Evolutionary conservation across 257 asterid genomes (phyloP), one percentile per base, ranked within the genome.

Genomic region (Paraleonurus japonicus): DNA sequence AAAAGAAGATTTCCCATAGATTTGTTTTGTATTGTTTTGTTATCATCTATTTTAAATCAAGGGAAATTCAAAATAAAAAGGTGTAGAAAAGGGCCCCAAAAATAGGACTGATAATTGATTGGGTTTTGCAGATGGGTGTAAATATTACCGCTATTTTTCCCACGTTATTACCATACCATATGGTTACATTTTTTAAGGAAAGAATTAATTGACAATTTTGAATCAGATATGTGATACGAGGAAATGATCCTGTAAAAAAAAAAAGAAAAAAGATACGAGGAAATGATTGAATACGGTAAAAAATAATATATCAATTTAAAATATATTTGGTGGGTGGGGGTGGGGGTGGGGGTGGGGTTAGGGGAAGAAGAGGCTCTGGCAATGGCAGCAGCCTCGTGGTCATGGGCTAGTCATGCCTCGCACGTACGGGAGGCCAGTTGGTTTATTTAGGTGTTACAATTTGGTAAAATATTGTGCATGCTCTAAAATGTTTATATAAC

Each of bases 331-430:
- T 22, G 79, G 11, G 16, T 48, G 20, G 8, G 0, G 1, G 63
- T 70, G 62, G 33, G 53, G 17, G 27, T 9, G 54, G 15, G 26
- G 64, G 27, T 4, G 0, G 3, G 62, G 72, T 55, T 43, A 45
- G 17, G 35, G 74, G 63, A 69, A 61, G 68, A 62, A 71, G 13
- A 69, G 64, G 80, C 76, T 60, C 33, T 54, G 61, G 65, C 43
- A 6, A 19, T 57, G 37, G 45, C 63, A 70, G 72, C 79, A 71
- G 54, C 61, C 81, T 74, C 39, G 78, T 62, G 78, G 55, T 41
- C 48, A 41, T 11, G 48, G 48, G 16, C n/a, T 11, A 41, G 50
- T 41, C 50, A 41, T 12, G 50, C 50, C 43, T 35, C 43, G 12
- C 43, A 35, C 43, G 12, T 35, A 35, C 43, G 12, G 9, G 37